These are phyloP conservation scores for Pelargonium nanum DNA, from an alignment of 345 rosid species.

Conservation along the genomic window DNA sequence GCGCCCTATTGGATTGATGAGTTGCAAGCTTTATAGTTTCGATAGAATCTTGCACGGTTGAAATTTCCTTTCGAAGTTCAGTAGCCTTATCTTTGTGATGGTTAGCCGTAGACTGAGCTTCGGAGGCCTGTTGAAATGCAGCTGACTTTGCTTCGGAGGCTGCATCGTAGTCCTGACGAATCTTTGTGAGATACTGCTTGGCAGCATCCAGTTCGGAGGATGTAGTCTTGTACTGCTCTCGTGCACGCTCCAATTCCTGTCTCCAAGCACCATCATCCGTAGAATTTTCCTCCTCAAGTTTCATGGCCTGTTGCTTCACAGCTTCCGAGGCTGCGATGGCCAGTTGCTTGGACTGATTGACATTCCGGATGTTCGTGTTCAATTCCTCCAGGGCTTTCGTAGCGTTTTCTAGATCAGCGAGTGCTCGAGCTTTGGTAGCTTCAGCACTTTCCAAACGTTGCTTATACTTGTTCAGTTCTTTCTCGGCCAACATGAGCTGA, in stretches of 20 bases:
- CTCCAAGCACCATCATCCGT: slow-evolving; percentile 19
- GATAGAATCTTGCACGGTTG: slow-evolving; percentile 45
- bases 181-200: slow-evolving; percentile 60
- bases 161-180: slow-evolving; percentile 70
- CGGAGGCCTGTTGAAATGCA: slow-evolving; percentile 57
- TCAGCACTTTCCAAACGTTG: slow-evolving; percentile 13
- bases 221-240: slow-evolving; percentile 51
- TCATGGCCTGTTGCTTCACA: slow-evolving; percentile 20
- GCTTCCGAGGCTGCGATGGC: slow-evolving; percentile 17
- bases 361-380: slow-evolving; percentile 14
- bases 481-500: slow-evolving; percentile 14
- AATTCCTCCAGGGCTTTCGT: slow-evolving; percentile 14
- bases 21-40: slow-evolving; percentile 46
- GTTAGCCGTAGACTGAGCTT: slow-evolving; percentile 40
- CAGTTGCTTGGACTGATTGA: slow-evolving; percentile 15
- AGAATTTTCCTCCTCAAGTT: slow-evolving; percentile 56
- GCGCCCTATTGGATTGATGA: slow-evolving; percentile 33
- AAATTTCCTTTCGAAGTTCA: slow-evolving; percentile 52
- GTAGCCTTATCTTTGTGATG: slow-evolving; percentile 26
- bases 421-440: slow-evolving; percentile 7
- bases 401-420: slow-evolving; percentile 12
- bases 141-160: slow-evolving; percentile 50
- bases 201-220: slow-evolving; percentile 52
- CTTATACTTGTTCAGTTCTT: slow-evolving; percentile 9
- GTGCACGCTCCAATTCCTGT: slow-evolving; percentile 41